phyloP scores from a whole-genome alignment of 2,329 filamentous ascomycete genomes.

The Balansia obtecta region DNA sequence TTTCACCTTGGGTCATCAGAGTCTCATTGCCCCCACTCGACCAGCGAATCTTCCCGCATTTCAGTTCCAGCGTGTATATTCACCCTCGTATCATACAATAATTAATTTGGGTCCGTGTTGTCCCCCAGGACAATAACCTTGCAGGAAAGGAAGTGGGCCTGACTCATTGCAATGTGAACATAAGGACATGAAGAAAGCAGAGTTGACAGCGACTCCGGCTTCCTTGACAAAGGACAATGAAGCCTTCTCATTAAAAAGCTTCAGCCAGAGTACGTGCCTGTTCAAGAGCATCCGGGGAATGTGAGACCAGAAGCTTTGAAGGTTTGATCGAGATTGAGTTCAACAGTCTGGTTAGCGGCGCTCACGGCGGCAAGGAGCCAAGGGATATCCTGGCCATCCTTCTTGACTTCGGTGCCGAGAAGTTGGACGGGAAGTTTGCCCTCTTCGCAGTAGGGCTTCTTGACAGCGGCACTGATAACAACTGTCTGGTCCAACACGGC shows the following conservation, averaged over 20 bases:
- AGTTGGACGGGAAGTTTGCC: constrained; percentile 44
- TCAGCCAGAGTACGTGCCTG: background rate
- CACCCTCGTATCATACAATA: background rate
- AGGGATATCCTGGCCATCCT: constrained; percentile 36
- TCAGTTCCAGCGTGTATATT: background rate
- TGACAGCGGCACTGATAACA: constrained; percentile 28
- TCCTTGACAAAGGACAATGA: background rate
- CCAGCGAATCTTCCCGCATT: constrained; percentile 1
- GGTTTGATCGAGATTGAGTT: constrained; percentile 37
- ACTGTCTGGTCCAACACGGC: constrained; percentile 37
- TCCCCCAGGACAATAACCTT: background rate
- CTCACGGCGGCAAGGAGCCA: constrained; percentile 46
- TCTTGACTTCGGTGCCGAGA: constrained; percentile 36
- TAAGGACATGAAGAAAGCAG: background rate
- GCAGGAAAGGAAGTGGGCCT: background rate
- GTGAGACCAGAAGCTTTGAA: constrained; percentile 16
- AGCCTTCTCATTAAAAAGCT: background rate
- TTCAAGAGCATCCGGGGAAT: constrained; percentile 5
- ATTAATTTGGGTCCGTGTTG: background rate
- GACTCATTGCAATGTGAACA: background rate
- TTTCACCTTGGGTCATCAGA: background rate
- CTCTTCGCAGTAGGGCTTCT: constrained; percentile 37
- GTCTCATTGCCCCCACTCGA: constrained; percentile 1
- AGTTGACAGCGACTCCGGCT: background rate
- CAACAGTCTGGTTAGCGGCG: constrained; percentile 35